Conservation (phyloP, 495 filamentous ascomycete species). For the Lichenothelia convexa region DNA sequence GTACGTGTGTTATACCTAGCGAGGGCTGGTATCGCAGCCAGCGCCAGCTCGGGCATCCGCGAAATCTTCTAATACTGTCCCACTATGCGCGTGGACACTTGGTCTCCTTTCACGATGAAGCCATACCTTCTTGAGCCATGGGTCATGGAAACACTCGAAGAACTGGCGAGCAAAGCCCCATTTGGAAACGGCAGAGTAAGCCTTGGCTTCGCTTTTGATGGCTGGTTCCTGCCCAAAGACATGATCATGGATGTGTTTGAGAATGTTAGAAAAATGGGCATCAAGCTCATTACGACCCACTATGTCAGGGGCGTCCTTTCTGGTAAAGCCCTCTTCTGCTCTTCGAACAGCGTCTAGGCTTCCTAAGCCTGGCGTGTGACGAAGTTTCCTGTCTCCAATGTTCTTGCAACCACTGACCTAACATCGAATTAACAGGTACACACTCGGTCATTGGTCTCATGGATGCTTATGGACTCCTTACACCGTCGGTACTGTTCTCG, state of each 20-base stretch:
- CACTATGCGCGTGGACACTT: slow-evolving; percentile 18
- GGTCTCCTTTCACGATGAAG: slow-evolving; percentile 20
- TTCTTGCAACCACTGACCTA: too few species aligned
- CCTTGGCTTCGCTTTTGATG: slow-evolving; percentile 27
- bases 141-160: slow-evolving; percentile 21
- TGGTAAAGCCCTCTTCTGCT: slow-evolving; percentile 1
- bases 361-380: too few species aligned
- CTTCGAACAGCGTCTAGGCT: too few species aligned
- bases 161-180: slow-evolving; percentile 17
- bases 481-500: slow-evolving; percentile 21
- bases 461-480: slow-evolving; percentile 20
- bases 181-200: slow-evolving; percentile 25
- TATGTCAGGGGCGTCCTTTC: slow-evolving; percentile 11
- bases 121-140: slow-evolving; percentile 21
- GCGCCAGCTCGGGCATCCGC: slow-evolving; percentile 28
- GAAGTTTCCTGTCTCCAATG: too few species aligned
- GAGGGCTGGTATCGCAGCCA: slow-evolving; percentile 20
- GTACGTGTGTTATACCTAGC: neutral
- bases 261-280: slow-evolving; percentile 13
- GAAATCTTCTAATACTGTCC: slow-evolving; percentile 30
- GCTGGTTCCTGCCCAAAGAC: slow-evolving; percentile 20
- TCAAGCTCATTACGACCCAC: slow-evolving; percentile 24
- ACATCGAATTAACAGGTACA: slow-evolving; percentile 2
- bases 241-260: slow-evolving; percentile 17
- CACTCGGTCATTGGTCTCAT: slow-evolving; percentile 17